Evolutionary conservation across 257 asterid genomes (phyloP).

Genomic region (Nicotiana tabacum): DNA sequence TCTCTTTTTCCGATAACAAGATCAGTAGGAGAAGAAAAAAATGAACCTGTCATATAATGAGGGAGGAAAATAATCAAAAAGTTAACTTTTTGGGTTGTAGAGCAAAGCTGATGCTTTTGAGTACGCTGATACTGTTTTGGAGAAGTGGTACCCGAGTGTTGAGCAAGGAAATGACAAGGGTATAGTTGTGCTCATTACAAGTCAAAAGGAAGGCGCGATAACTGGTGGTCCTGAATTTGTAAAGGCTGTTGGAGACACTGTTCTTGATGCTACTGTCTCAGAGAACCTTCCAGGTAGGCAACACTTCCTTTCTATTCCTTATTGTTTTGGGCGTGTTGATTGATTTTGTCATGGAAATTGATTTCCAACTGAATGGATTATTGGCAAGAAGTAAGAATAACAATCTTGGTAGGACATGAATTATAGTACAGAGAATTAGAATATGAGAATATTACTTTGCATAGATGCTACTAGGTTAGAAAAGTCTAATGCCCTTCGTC

Average conservation of each 20-base stretch:
- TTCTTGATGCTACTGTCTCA: slow-evolving; percentile 90
- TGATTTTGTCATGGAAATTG: neutral
- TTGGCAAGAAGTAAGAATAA: neutral
- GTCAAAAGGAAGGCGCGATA: slow-evolving; percentile 97
- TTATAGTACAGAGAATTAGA: neutral
- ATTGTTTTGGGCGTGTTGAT: neutral
- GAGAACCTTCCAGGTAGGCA: slow-evolving; percentile 86
- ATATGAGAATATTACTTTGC: neutral
- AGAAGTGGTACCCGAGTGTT: slow-evolving; percentile 81
- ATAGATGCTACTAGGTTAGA: neutral
- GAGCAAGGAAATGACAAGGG: slow-evolving; percentile 88
- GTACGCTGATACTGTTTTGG: slow-evolving; percentile 92
- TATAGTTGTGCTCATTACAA: slow-evolving; percentile 88
- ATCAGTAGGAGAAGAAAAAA: neutral
- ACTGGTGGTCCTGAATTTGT: slow-evolving; percentile 95
- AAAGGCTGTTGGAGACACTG: slow-evolving; percentile 80
- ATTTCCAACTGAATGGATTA: neutral
- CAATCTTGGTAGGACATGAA: neutral
- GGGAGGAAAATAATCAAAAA: neutral
- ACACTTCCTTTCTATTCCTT: neutral
- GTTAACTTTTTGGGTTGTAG: too few relatives aligned
- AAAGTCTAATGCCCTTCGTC: neutral
- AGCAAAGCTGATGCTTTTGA: slow-evolving; percentile 99
- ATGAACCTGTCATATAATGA: neutral
- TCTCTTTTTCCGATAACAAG: neutral